phyloP scores from a whole-genome alignment of 768 basidiomycete species.

The Boletus coccyginus region DNA sequence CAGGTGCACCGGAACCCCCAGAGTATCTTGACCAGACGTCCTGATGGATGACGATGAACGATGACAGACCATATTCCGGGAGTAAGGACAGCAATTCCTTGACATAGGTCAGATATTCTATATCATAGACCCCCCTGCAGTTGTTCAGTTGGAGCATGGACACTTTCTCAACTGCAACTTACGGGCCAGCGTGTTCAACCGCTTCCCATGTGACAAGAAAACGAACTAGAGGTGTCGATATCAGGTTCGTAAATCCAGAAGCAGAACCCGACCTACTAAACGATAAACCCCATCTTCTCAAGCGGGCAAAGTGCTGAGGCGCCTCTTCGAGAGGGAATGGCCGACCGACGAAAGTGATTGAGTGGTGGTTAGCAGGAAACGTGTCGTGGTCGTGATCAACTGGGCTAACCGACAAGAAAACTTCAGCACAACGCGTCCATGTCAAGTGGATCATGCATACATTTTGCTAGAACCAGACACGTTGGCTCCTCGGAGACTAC shows the following conservation, averaged over 20 bases:
- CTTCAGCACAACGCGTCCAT: slow-evolving; percentile 20
- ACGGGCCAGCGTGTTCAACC: slow-evolving; percentile 91
- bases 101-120: slow-evolving; percentile 79
- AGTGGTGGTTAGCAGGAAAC: slow-evolving; percentile 63
- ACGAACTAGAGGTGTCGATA: slow-evolving; percentile 51
- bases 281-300: slow-evolving; percentile 84
- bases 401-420: slow-evolving; percentile 45
- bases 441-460: slow-evolving; percentile 36
- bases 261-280: slow-evolving; percentile 57
- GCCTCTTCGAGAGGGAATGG: slow-evolving; percentile 93
- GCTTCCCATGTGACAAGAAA: slow-evolving; percentile 98
- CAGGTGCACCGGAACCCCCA: slow-evolving; percentile 94
- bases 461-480: slow-evolving; percentile 80
- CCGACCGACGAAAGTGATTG: slow-evolving; percentile 82
- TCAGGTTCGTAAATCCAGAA: background rate
- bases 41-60: slow-evolving; percentile 84
- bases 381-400: slow-evolving; percentile 60
- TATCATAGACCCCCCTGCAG: slow-evolving; percentile 77
- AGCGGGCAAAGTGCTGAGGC: slow-evolving; percentile 73
- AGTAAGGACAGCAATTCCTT: slow-evolving; percentile 63
- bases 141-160: background rate
- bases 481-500: slow-evolving; percentile 82
- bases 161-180: slow-evolving; percentile 33
- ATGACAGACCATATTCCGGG: slow-evolving; percentile 68
- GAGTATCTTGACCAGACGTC: slow-evolving; percentile 96